Evolutionary conservation across 306 rosid genomes (phyloP), one percentile per base, ranked within the genome.

Genomic region (Betula pendula): DNA sequence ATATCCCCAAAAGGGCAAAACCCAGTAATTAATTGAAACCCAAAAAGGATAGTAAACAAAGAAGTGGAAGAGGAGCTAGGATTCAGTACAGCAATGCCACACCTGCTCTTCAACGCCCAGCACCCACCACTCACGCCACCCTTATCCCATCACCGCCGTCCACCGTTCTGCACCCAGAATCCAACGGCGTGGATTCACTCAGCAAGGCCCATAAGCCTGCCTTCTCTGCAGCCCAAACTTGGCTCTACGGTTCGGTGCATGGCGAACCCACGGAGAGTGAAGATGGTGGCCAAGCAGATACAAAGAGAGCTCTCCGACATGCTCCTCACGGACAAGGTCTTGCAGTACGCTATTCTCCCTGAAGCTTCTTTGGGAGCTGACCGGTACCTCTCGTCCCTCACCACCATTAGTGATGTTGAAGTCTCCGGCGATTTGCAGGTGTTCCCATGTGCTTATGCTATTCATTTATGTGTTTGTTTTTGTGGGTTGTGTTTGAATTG

Each of bases 231-330:
- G 16, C 84, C 66, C 29, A 60, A 29, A 38, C 42, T 9, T 42
- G 72, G 84, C 62, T 50, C 69, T 4, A 72, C 81, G 29, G 71
- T 89, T 20, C 84, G 79, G 87, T 92, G 96, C 83, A 95, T 95
- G 97, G 97, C 97, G 0, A 90, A 90, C 77, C 95, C 99, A 0
- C 78, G 91, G 65, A 84, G 99, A 84, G 96, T 95, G 60, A 91
- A 92, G 83, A 95, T 95, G 97, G 99, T 95, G 83, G 91, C 97
- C 2, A 89, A 91, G 80, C 97, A 95, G 91, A 95, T 95, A 25
- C 71, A 71, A 79, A 88, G 97, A 84, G 99, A 95, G 80, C 86
- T 95, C 62, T 92, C 98, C 58, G 90, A 92, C 9, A 95, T 95
- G 99, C 97, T 95, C 4, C 81, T 89, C 19, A 89, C 95, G 1